Evolutionary conservation across 2,329 filamentous ascomycete species (phyloP), one percentile per base, ranked within the genome.

Genomic region (Colletotrichum sp.): DNA sequence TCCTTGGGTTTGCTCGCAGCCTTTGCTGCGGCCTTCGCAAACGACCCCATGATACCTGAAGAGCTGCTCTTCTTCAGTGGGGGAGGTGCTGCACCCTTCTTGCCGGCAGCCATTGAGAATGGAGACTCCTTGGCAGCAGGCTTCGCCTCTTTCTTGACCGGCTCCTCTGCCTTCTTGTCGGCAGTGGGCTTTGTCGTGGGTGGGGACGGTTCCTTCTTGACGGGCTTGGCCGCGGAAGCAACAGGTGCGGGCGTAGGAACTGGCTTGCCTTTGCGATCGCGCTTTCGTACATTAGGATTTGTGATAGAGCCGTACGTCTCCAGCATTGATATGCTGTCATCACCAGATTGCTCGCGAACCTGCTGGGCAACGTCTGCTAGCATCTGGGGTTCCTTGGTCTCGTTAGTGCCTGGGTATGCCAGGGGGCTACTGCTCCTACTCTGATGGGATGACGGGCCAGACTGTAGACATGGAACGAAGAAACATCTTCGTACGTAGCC

Each of bases 391-490:
- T 96, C 90, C 82, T 86, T 26, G 5, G 21, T n/a, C 7, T 10
- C 3, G 38, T 74, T 8, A 75, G 58, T 28, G 12, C 24, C 34
- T 16, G 18, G 2, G 18, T n/a, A 5, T 4, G 4, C 4, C 1
- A 55, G 4, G 7, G 13, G 8, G 3, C 1, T 5, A 12, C 13
- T 63, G 4, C 18, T 12, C 82, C 55, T 84, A 91, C 93, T 83
- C 93, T 93, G 18, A 96, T 87, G 1, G 92, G 90, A 48, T 92
- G 90, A 2, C 94, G 90, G 56, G 94, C 92, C 21, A 98, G 82
- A 80, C 96, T 98, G 86, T 98, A 98, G 58, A 98, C 86, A 79
- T 98, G 95, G 75, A 98, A 93, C 1, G 95, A 94, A 0, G 89
- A 89, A 69, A 98, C 91, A n/a, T 91, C 87, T 64, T 94, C 89